A percentile compares a stretch with the other conserved stretches of the same genome.
Conservation (phyloP, 1,284 basidiomycete species). For the Marasmius fiardii region DNA sequence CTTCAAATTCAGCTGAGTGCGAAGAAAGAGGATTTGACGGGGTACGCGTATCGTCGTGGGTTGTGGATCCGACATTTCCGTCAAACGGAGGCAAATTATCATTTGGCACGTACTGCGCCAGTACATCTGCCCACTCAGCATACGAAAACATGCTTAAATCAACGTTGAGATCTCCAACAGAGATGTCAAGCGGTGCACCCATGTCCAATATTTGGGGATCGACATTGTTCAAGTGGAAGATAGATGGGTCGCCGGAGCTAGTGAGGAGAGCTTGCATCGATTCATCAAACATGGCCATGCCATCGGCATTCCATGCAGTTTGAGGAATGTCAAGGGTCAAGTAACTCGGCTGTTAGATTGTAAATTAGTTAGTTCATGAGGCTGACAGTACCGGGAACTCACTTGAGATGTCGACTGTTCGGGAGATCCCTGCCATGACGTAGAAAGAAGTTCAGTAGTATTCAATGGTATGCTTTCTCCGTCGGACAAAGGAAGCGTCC, state of each 20-base stretch:
- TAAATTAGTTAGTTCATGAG: not conserved
- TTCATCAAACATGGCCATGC: constrained; percentile 11
- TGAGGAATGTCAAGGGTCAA: not conserved
- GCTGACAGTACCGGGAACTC: not conserved
- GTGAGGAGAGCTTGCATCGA: constrained; percentile 21
- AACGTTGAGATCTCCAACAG: constrained; percentile 17
- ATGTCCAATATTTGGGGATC: constrained; percentile 27
- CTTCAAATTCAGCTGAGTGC: not conserved
- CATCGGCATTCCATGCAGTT: not conserved
- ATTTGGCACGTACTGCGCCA: constrained; percentile 30
- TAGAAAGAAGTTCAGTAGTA: not conserved
- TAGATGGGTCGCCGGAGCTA: constrained; percentile 21
- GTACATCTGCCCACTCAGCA: constrained; percentile 56
- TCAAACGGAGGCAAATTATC: constrained; percentile 14
- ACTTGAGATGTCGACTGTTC: not conserved
- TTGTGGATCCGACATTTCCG: not conserved
- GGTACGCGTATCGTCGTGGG: not conserved
- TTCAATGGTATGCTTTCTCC: not conserved
- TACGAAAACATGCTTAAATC: constrained; percentile 21
- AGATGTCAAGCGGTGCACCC: constrained; percentile 30
- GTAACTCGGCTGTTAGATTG: not conserved
- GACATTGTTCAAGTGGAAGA: constrained; percentile 31
- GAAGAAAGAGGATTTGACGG: constrained; percentile 22
- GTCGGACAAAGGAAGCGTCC: too few species aligned
- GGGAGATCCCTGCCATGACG: not conserved